Conservation (phyloP, 768 basidiomycete species). For the Suillus tomentosus region DNA sequence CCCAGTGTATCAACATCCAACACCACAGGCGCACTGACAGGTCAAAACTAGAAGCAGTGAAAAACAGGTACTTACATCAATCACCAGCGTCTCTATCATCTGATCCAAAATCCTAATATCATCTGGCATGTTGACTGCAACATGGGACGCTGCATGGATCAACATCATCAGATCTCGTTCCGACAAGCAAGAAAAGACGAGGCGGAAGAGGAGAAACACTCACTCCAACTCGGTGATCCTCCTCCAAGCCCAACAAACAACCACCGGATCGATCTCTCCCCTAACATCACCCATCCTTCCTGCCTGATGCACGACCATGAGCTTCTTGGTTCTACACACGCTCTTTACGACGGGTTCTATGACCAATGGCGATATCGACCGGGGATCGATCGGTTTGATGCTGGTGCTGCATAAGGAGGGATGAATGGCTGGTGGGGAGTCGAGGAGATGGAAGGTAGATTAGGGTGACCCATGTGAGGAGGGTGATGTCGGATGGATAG, state of each 20-base stretch:
- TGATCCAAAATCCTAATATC: too few species aligned
- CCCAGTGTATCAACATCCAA: too few species aligned
- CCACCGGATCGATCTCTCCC: conserved; percentile 74
- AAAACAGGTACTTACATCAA: too few species aligned
- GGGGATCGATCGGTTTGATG: conserved; percentile 82
- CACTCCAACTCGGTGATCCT: conserved; percentile 82
- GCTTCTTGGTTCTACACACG: conserved; percentile 78
- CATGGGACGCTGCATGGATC: too few species aligned
- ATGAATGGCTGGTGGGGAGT: conserved; percentile 62
- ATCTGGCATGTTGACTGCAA: too few species aligned
- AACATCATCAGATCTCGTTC: too few species aligned
- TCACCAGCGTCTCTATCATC: too few species aligned
- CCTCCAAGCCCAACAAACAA: conserved; percentile 81
- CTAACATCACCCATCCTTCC: conserved; percentile 58
- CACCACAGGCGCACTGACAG: too few species aligned
- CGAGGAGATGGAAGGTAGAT: conserved; percentile 75
- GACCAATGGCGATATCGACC: conserved; percentile 90
- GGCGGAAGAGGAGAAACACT: too few species aligned
- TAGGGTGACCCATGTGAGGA: conserved; percentile 93
- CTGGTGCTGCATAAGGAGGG: conserved; percentile 62
- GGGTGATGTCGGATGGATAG: conserved; percentile 40
- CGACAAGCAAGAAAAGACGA: too few species aligned
- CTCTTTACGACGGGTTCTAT: conserved; percentile 77
- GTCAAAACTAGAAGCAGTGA: too few species aligned
- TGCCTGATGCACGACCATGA: conserved; percentile 92